phyloP scores from a whole-genome alignment of 139 green algal species.

The Chlamydomonas incerta region DNA sequence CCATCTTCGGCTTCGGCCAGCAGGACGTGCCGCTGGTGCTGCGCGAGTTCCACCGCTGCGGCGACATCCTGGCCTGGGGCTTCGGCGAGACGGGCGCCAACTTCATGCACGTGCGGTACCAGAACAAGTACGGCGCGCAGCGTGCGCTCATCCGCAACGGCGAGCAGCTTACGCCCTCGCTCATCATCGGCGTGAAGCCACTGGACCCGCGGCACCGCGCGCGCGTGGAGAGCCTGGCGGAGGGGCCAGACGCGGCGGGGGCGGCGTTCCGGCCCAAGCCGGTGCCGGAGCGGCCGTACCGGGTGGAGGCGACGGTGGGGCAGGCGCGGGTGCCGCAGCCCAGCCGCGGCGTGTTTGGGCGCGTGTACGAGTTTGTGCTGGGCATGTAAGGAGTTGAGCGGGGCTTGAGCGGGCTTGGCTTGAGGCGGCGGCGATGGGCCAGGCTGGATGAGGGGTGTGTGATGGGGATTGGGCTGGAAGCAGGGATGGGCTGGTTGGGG shows the following conservation, averaged over 20 bases:
- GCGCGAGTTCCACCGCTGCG: slow-evolving; percentile 66
- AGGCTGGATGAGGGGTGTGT: too few species aligned
- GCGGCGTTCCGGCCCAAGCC: slow-evolving; percentile 14
- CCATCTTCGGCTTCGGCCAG: slow-evolving; percentile 66
- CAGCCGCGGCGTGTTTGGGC: slow-evolving; percentile 42
- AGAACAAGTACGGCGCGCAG: slow-evolving; percentile 70
- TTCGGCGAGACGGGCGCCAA: slow-evolving; percentile 62
- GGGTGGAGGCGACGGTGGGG: slow-evolving; percentile 40
- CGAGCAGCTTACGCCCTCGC: slow-evolving; percentile 51
- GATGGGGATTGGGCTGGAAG: too few species aligned
- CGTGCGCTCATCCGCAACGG: slow-evolving; percentile 62
- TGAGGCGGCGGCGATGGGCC: too few species aligned
- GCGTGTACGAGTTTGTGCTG: slow-evolving; percentile 62
- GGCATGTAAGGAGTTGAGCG: slow-evolving; percentile 37
- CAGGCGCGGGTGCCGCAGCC: slow-evolving; percentile 56
- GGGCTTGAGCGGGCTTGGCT: too few species aligned
- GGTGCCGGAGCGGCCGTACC: slow-evolving; percentile 59
- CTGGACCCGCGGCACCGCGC: slow-evolving; percentile 53
- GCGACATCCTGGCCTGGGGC: slow-evolving; percentile 70
- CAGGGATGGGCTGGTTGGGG: too few species aligned
- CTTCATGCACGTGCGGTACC: slow-evolving; percentile 71
- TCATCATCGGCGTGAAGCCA: slow-evolving; percentile 73
- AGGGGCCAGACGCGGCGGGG: not conserved
- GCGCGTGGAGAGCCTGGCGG: slow-evolving; percentile 20
- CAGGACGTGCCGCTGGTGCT: slow-evolving; percentile 56